phyloP scores from a whole-genome alignment of 306 rosid species.

The Pyrus betulifolia region DNA sequence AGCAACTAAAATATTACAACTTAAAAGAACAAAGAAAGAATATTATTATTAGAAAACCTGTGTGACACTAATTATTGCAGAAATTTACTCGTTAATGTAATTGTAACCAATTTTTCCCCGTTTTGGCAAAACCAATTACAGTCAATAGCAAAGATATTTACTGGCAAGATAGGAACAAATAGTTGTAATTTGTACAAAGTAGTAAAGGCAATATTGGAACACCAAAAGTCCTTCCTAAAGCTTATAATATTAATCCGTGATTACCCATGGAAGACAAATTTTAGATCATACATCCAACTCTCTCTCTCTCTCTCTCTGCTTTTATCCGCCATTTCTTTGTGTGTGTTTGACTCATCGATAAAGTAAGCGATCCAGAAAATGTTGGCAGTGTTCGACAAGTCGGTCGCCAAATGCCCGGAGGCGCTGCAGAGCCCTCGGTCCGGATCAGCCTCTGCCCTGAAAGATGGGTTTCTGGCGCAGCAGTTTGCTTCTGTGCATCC shows the following conservation, averaged over 20 bases:
- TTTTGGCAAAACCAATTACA: not conserved
- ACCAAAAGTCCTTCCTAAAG: not conserved
- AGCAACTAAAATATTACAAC: not conserved
- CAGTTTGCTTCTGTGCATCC: constrained; percentile 64
- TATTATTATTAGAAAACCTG: no score
- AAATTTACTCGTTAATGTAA: not conserved
- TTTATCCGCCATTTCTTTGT: not conserved
- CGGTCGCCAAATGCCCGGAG: constrained; percentile 81
- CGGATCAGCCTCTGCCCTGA: constrained; percentile 51
- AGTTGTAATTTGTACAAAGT: not conserved
- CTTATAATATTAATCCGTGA: not conserved
- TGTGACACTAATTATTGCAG: no score
- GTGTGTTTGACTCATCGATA: constrained; percentile 9
- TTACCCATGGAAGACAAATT: not conserved
- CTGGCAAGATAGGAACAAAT: not conserved
- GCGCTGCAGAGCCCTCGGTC: constrained; percentile 63
- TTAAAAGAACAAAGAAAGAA: no score
- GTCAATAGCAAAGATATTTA: not conserved
- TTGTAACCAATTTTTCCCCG: not conserved
- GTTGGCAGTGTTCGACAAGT: constrained; percentile 83
- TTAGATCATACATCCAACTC: not conserved
- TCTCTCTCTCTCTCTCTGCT: no score
- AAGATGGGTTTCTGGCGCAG: constrained; percentile 55
- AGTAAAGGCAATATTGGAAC: not conserved
- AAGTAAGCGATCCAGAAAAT: constrained; percentile 29